phyloP scores from a whole-genome alignment of 2,329 filamentous ascomycete genomes.

The Coleophoma crateriformis region DNA sequence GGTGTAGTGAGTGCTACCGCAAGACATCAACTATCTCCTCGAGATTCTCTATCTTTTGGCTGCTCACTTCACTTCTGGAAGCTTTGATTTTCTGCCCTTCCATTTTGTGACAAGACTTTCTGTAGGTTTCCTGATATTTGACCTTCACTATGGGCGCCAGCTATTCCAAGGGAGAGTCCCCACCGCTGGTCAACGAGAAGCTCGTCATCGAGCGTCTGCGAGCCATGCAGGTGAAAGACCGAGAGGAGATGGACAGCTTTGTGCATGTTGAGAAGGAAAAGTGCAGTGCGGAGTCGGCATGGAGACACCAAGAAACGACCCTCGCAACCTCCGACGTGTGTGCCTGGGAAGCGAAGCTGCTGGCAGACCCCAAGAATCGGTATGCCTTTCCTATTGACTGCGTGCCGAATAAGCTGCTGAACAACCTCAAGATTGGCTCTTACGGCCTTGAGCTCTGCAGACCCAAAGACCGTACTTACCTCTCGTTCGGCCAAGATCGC shows the following conservation, averaged over 20 bases:
- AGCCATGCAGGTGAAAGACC: constrained; percentile 38
- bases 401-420: too few relatives aligned
- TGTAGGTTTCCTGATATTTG: too few relatives aligned
- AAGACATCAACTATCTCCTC: neutral
- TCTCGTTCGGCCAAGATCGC: constrained; percentile 56
- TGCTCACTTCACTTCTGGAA: neutral
- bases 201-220: constrained; percentile 38
- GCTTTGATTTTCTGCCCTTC: neutral
- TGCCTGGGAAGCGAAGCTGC: constrained; percentile 55
- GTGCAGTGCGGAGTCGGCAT: constrained; percentile 30
- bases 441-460: constrained; percentile 62
- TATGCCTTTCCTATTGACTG: constrained; percentile 18
- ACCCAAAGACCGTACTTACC: constrained; percentile 60
- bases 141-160: constrained; percentile 19
- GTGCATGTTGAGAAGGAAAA: constrained; percentile 40
- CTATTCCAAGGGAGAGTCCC: constrained; percentile 11
- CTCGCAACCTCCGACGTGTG: constrained; percentile 46
- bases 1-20: neutral
- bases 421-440: constrained; percentile 58
- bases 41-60: constrained; percentile 3
- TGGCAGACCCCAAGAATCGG: constrained; percentile 63
- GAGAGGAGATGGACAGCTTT: constrained; percentile 35
- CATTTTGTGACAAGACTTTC: neutral
- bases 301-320: constrained; percentile 23
- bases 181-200: constrained; percentile 26